Conservation (phyloP, 345 rosid genomes). For the rapeseed (Brassica napus) region DNA sequence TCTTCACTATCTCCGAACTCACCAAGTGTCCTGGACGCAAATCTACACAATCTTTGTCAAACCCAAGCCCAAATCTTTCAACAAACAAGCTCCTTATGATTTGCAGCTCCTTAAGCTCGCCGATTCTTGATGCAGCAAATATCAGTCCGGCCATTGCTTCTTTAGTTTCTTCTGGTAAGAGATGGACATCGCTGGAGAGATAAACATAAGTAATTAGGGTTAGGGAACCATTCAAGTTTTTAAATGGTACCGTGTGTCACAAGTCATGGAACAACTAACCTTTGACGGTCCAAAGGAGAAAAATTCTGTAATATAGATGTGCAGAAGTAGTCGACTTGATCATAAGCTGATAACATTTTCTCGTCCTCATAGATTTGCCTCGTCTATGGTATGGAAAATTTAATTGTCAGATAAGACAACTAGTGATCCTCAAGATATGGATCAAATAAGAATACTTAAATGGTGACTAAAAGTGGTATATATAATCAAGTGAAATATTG, state of each 20-base stretch:
- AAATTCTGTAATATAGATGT: conserved; percentile 11
- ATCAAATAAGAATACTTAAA: not conserved
- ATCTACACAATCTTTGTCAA: conserved; percentile 36
- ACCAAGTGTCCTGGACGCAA: conserved; percentile 27
- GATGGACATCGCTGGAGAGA: not conserved
- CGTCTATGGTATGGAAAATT: not conserved
- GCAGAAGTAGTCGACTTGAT: conserved; percentile 34
- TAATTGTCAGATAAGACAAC: not conserved
- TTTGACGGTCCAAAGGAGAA: not conserved
- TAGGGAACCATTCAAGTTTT: not conserved
- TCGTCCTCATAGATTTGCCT: not conserved
- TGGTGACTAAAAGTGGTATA: not conserved
- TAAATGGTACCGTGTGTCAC: not conserved
- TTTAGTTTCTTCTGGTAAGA: conserved; percentile 32
- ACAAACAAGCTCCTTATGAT: conserved; percentile 29
- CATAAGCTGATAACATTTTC: not conserved
- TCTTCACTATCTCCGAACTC: conserved; percentile 2
- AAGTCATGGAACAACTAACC: conserved; percentile 17
- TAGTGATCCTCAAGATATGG: not conserved
- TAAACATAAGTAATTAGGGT: not conserved
- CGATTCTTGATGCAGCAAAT: conserved; percentile 48
- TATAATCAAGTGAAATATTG: not conserved
- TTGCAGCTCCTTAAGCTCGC: conserved; percentile 27
- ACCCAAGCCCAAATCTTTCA: conserved; percentile 33
- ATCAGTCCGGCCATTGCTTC: conserved; percentile 42